Evolutionary conservation across 2,329 filamentous ascomycete genomes (phyloP).

Genomic region (Fusarium newnesense): DNA sequence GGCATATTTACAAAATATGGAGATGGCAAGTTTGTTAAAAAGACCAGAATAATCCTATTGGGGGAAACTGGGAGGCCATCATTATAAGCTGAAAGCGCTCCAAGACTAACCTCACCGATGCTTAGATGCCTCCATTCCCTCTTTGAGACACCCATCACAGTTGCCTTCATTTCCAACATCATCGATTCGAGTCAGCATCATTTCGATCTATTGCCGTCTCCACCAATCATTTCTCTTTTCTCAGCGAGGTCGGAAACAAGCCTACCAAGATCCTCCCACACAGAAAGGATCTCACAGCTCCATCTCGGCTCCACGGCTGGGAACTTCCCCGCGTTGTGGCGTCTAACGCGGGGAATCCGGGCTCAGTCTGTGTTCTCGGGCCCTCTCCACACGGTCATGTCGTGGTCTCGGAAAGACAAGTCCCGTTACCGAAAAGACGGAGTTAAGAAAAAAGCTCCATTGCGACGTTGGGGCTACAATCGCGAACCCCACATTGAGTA

Average conservation of each 20-base stretch:
- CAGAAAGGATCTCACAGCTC: neutral
- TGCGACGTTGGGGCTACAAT: neutral
- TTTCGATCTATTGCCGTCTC: too few relatives aligned
- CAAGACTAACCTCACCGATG: neutral
- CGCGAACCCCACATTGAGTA: neutral
- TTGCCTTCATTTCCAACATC: neutral
- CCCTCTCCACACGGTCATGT: neutral
- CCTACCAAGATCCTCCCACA: neutral
- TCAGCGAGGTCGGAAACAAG: neutral
- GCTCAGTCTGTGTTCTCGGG: neutral
- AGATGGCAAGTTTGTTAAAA: too few relatives aligned
- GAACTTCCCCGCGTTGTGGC: neutral
- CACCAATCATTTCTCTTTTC: neutral
- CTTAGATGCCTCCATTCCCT: neutral
- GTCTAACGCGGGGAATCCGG: neutral
- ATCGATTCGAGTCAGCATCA: too few relatives aligned
- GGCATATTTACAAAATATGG: neutral
- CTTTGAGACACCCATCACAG: neutral
- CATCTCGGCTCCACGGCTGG: neutral
- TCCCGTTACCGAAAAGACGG: accelerated
- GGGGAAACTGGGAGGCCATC: neutral
- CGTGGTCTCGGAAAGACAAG: neutral
- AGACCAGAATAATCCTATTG: neutral
- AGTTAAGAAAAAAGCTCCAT: neutral
- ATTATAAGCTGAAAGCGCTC: neutral